These are phyloP conservation scores for Diplocarpon rosae DNA, from an alignment of 2,329 filamentous ascomycete genomes.

Conservation along the genomic window DNA sequence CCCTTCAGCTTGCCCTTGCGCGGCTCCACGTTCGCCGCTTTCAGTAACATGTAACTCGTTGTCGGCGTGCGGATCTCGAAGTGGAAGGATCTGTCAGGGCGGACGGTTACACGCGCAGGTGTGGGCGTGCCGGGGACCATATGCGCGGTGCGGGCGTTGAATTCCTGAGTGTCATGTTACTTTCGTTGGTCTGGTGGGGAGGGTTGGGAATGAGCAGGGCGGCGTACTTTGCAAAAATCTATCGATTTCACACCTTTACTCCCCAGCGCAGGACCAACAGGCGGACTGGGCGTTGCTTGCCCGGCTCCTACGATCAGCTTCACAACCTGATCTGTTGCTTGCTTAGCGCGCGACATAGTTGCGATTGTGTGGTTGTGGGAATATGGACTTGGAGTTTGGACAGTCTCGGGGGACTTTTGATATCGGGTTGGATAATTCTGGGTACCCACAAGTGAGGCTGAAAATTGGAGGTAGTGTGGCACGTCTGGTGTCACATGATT, in stretches of 20 bases:
- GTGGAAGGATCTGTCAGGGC: slow-evolving; percentile 82
- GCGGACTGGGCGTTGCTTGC: slow-evolving; percentile 87
- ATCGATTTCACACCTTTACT: slow-evolving; percentile 98
- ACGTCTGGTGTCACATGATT: too few species aligned
- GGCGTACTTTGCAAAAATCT: slow-evolving; percentile 91
- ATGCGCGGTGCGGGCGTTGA: slow-evolving; percentile 87
- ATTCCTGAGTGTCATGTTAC: slow-evolving; percentile 54
- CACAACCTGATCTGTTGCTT: slow-evolving; percentile 59
- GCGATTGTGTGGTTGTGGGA: not conserved
- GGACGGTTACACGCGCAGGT: slow-evolving; percentile 82
- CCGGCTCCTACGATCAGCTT: slow-evolving; percentile 97
- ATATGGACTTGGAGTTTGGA: not conserved
- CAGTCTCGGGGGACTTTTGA: too few species aligned
- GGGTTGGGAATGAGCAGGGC: not conserved
- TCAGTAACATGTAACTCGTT: slow-evolving; percentile 82
- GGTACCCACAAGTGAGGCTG: too few species aligned
- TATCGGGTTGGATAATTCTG: too few species aligned
- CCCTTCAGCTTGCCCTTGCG: slow-evolving; percentile 71
- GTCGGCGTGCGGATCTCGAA: slow-evolving; percentile 91
- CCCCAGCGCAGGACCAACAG: slow-evolving; percentile 90
- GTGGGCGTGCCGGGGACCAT: slow-evolving; percentile 75
- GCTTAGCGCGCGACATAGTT: slow-evolving; percentile 28
- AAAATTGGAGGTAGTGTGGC: too few species aligned
- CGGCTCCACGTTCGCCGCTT: slow-evolving; percentile 63
- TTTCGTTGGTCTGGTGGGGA: not conserved